Conservation (phyloP, 495 filamentous ascomycete species). For the Tuber calosporum region DNA sequence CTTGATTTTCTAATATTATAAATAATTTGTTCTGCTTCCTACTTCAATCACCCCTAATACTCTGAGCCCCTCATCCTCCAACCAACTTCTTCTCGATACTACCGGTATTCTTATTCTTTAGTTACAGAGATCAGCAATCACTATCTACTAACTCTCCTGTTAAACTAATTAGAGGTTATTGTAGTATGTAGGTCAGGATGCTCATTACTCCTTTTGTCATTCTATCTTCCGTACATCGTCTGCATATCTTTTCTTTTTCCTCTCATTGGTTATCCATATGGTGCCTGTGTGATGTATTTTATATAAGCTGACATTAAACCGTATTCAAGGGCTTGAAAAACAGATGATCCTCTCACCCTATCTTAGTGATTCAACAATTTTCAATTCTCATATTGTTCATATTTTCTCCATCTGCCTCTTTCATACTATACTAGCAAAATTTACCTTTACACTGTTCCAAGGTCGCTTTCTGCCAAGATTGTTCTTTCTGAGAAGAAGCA, state of each 20-base stretch:
- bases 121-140: not conserved
- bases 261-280: constrained; percentile 12
- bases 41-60: not conserved
- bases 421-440: constrained; percentile 24
- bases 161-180: constrained; percentile 3
- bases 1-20: constrained; percentile 19
- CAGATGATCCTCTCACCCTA: constrained; percentile 33
- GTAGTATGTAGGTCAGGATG: constrained; percentile 22
- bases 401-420: constrained; percentile 29
- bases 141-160: not conserved
- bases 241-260: constrained; percentile 21
- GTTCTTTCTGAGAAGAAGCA: constrained; percentile 30
- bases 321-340: not conserved
- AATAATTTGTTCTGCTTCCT: constrained; percentile 19
- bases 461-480: constrained; percentile 31
- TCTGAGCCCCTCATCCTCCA: constrained; percentile 9
- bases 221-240: not conserved
- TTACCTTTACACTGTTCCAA: constrained; percentile 32
- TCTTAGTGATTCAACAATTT: constrained; percentile 39
- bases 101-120: not conserved
- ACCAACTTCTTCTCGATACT: not conserved
- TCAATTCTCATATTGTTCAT: constrained; percentile 35
- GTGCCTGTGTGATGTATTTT: constrained; percentile 12
- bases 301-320: constrained; percentile 15
- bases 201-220: constrained; percentile 17